Conservation (phyloP, 2,329 filamentous ascomycete species). For the Xylaria sp. region DNA sequence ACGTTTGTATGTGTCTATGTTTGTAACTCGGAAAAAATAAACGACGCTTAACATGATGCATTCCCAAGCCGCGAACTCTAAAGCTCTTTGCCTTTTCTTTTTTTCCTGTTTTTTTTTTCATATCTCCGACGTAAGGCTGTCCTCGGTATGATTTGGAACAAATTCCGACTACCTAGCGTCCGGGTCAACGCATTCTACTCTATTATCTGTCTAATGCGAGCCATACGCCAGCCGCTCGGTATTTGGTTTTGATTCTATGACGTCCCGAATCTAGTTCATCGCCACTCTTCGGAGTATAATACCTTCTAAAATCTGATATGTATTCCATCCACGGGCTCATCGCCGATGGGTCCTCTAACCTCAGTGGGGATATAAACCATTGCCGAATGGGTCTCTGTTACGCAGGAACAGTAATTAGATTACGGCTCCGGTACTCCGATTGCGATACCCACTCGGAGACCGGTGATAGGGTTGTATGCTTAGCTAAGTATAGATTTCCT, state of each 20-base stretch:
- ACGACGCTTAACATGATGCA: not conserved
- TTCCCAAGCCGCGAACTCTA: not conserved
- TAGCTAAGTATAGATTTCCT: not conserved
- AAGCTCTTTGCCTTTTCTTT: not conserved
- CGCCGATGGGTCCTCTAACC: not conserved
- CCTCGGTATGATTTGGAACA: not conserved
- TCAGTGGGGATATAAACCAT: not conserved
- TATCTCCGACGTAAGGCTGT: not conserved
- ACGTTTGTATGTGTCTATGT: not conserved
- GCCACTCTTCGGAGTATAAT: not conserved
- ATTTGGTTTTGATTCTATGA: not conserved
- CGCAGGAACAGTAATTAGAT: conserved; percentile 2
- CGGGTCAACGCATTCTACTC: not conserved
- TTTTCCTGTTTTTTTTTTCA: no score
- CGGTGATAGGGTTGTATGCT: conserved; percentile 1
- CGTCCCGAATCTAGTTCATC: not conserved
- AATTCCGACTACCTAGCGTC: not conserved
- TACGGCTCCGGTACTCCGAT: conserved; percentile 24
- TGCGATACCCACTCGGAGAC: conserved; percentile 18
- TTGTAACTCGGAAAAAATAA: not conserved
- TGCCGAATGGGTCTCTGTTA: conserved; percentile 13
- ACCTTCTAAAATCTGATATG: not conserved
- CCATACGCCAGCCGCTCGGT: not conserved
- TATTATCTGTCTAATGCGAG: conserved; percentile 2
- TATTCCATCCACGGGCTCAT: not conserved